These are phyloP conservation scores for Casuarina cunninghamiana DNA, from an alignment of 306 rosid genomes.

Conservation along the genomic window DNA sequence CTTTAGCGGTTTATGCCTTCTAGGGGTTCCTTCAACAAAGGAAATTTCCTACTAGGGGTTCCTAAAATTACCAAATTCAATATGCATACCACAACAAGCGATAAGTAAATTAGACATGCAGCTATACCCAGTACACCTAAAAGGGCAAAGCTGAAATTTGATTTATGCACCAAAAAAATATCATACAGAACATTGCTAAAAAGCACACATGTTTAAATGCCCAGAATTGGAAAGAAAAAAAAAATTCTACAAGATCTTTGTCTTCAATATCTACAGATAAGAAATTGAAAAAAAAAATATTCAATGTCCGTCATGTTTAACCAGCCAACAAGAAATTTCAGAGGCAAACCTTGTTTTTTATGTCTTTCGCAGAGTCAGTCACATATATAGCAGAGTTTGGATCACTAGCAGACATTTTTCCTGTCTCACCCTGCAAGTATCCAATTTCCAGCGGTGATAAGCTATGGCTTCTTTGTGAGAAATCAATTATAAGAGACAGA, in stretches of 20 bases:
- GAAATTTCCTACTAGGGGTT: no score
- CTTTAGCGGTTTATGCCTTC: no score
- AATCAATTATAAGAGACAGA: not conserved
- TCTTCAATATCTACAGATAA: not conserved
- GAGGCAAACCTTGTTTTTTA: conserved; percentile 70
- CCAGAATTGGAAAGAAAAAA: not conserved
- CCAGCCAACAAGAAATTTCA: conserved; percentile 6
- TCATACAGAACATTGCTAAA: not conserved
- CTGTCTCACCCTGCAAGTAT: conserved; percentile 82
- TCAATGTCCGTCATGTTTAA: not conserved
- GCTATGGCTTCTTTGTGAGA: conserved; percentile 3
- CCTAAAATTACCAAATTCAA: no score
- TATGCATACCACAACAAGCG: no score
- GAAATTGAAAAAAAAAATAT: not conserved
- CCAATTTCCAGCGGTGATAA: conserved; percentile 26
- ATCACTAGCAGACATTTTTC: conserved; percentile 98
- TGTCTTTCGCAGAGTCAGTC: conserved; percentile 84
- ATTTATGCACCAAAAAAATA: not conserved
- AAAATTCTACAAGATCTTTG: not conserved
- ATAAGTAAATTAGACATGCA: no score
- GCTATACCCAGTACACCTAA: no score
- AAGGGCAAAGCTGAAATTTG: no score
- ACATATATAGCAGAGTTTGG: conserved; percentile 97
- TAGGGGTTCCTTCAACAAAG: no score
- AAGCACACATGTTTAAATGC: not conserved